Base-by-base conservation (phyloP, 768 basidiomycete genomes). In the Phylloporus sp. region DNA sequence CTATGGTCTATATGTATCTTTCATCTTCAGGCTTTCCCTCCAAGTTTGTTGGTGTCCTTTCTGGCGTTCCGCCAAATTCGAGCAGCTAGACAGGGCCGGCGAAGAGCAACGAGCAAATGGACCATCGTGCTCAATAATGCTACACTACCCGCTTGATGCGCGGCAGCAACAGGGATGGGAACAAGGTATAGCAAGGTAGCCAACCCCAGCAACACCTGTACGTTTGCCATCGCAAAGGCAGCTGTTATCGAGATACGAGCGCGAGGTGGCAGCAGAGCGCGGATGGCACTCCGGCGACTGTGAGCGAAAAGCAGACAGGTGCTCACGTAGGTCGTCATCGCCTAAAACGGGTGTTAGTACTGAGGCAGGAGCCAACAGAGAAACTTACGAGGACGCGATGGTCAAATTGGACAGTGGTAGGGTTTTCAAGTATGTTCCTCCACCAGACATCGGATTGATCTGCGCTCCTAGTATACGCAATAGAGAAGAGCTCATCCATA, bases 401-500 rank as follows among this genome's bases (percentile, higher is more conserved):
- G 64, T 99, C 84, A 62, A 98, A 98, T 66, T 99, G 97, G 8
- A 95, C 95, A 0, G 95, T 97, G 9, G 90, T 94, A 8, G 97
- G 97, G 63, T 99, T 99, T 72, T 99, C 97, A 56, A 97, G 84
- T 45, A 98, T 74, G 68, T 97, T 98, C 53, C 97, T 77, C 92
- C 93, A 95, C 87, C 88, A 95, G n/a, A 81, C 64, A 63, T 97
- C 93, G 1, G 81, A 82, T 55, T 80, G 74, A 65, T 90, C 86
- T 0, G 72, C 59, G 27, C 68, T 79, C 67, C 84, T 82, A 7
- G 92, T 81, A 67, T 97, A 98, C 7, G 76, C 73, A 1, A 78
- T 64, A 24, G 89, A 84, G 65, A 95, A 82, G 23, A 99, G 79
- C 67, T 98, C 97, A 32, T 85, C 80, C 7, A 73, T 54, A 0